phyloP scores from a whole-genome alignment of 306 rosid genomes.

The Inga oerstediana region DNA sequence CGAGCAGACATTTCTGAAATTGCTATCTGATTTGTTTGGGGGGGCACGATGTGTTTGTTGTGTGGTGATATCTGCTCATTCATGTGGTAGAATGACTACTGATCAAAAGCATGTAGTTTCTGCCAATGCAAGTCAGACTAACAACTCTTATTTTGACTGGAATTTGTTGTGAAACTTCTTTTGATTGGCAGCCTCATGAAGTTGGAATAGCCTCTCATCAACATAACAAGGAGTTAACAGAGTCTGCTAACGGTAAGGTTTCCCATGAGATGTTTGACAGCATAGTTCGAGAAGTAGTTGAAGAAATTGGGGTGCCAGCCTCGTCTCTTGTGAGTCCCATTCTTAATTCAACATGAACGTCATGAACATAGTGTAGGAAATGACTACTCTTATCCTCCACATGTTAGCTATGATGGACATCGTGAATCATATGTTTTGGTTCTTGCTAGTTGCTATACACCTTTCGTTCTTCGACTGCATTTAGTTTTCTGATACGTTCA shows the following conservation, averaged over 20 bases:
- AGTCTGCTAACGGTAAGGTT: slow-evolving; percentile 51
- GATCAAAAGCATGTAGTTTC: slow-evolving; percentile 1
- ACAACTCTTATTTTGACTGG: slow-evolving; percentile 18
- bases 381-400: neutral
- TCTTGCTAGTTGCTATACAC: slow-evolving; percentile 9
- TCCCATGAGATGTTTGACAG: slow-evolving; percentile 89
- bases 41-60: neutral
- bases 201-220: slow-evolving; percentile 63
- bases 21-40: slow-evolving; percentile 23
- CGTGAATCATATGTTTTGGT: slow-evolving; percentile 4
- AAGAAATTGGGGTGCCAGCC: slow-evolving; percentile 91
- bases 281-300: slow-evolving; percentile 89
- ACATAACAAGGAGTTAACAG: slow-evolving; percentile 46
- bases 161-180: slow-evolving; percentile 23
- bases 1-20: slow-evolving; percentile 10
- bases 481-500: neutral
- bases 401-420: slow-evolving; percentile 10
- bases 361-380: neutral
- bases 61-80: slow-evolving; percentile 9
- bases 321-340: slow-evolving; percentile 74
- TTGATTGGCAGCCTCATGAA: slow-evolving; percentile 82
- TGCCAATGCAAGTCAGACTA: slow-evolving; percentile 19
- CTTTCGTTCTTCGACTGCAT: neutral
- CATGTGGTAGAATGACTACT: slow-evolving; percentile 11
- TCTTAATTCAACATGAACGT: slow-evolving; percentile 13